Evolutionary conservation across 1,284 basidiomycete species (phyloP).

Genomic region (Austropuccinia psidii): DNA sequence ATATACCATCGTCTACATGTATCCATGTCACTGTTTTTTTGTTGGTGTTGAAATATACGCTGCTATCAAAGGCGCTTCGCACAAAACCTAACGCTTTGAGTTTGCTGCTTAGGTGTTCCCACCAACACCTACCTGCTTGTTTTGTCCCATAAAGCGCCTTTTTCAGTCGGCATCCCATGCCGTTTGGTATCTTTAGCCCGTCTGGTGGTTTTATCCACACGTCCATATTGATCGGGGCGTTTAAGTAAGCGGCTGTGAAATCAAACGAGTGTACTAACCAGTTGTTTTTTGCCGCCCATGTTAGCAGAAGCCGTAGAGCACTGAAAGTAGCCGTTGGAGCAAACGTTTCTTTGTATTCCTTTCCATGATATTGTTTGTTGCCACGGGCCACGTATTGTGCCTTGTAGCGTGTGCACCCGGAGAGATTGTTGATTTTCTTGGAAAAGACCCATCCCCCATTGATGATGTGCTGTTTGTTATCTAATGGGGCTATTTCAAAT

Average conservation of each 20-base stretch:
- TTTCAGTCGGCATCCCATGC: neutral
- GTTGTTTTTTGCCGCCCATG: neutral
- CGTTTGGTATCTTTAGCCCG: neutral
- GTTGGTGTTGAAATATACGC: neutral
- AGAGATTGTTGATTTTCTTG: no score
- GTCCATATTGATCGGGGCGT: neutral
- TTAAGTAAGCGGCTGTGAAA: neutral
- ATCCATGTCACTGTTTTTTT: neutral
- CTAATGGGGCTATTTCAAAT: no score
- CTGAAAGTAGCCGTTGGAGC: neutral
- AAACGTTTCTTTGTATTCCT: neutral
- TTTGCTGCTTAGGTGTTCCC: neutral
- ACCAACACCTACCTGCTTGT: constrained; percentile 5
- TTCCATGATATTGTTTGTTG: neutral
- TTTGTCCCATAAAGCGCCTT: constrained; percentile 15
- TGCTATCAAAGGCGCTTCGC: neutral
- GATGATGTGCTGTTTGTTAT: no score
- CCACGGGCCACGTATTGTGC: neutral
- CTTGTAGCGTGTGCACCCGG: neutral
- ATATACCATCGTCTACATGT: neutral
- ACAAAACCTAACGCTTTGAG: neutral
- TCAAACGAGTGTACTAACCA: neutral
- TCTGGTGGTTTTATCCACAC: neutral
- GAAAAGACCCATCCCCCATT: no score
- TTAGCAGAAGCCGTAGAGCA: neutral